Evolutionary conservation across 257 asterid species (phyloP), one percentile per base, ranked within the genome.

Genomic region (Nicotiana undulata): DNA sequence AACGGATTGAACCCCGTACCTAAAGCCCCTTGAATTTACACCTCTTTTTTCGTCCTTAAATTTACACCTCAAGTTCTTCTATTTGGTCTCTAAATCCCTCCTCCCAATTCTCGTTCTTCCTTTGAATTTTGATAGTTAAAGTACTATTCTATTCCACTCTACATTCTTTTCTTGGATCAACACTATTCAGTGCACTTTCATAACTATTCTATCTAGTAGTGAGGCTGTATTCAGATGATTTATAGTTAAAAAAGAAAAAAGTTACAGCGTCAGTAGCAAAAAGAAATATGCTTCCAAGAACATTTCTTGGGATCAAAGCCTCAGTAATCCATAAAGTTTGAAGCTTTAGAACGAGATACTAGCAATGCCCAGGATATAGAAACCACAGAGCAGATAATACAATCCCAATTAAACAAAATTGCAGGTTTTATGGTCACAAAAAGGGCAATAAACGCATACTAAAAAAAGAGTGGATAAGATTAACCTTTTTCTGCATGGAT

Each of bases 401-500:
- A 77, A 18, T 7, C 52, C 55, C 34, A 20, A 60, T 10, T 7
- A 29, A 24, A 79, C 40, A 61, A 9, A 65, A 18, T 66, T 51
- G 17, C 29, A 66, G 7, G 74, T 4, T 18, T 66, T 66, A 28
- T 31, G 74, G 12, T 3, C 72, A 29, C 3, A 32, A n/a, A 7
- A 58, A 13, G 64, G 3, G 32, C 65, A 53, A 22, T 6, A 3
- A 20, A 60, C 75, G 24, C 76, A 11, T 29, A 9, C 6, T 0
- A 4, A 40, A 59, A 18, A 6, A 26, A 31, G 22, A 63, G 12
- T 61, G n/a, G 32, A 31, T 9, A 24, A 15, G 13, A 28, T 74
- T 16, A 53, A 94, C 98, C 98, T 94, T 94, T 82, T 85, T 93
- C 88, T 91, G 89, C 98, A 94, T 94, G 7, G 94, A 87, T 77